phyloP scores from a whole-genome alignment of 352 stramenopile genomes.

The Globisporangium abappressorium region DNA sequence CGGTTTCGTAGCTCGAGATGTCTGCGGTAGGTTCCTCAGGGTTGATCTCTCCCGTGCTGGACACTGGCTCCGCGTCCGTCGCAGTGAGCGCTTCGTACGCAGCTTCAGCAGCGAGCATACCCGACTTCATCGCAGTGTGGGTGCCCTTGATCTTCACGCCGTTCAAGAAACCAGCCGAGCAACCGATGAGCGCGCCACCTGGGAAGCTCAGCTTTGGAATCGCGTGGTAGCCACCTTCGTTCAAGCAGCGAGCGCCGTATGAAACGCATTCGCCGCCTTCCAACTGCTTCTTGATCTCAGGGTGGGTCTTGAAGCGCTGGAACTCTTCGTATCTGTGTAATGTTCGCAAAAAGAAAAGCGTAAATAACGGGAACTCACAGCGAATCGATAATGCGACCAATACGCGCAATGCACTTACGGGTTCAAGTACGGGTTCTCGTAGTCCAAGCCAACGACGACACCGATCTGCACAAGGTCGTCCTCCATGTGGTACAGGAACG shows the following conservation, averaged over 20 bases:
- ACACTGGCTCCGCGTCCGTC: constrained; percentile 51
- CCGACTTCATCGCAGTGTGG: constrained; percentile 98
- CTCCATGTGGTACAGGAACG: constrained; percentile 99
- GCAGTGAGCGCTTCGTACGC: constrained; percentile 88
- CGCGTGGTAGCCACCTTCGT: constrained; percentile 95
- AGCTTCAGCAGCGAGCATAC: constrained; percentile 96
- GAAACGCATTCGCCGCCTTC: constrained; percentile 96
- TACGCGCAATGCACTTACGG: constrained; percentile 34
- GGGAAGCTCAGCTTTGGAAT: constrained; percentile 99
- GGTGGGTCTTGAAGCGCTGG: constrained; percentile 99
- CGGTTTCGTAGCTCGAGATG: constrained; percentile 84
- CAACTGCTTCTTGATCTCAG: constrained; percentile 90
- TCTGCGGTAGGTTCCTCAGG: constrained; percentile 52
- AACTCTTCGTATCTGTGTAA: constrained; percentile 94
- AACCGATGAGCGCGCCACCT: constrained; percentile 95
- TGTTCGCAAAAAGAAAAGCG: not conserved
- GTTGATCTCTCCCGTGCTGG: constrained; percentile 74
- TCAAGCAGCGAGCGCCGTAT: constrained; percentile 95
- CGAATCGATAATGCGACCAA: too few relatives aligned
- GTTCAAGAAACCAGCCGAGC: constrained; percentile 98
- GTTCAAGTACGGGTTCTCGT: constrained; percentile 99
- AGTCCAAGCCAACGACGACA: constrained; percentile 98
- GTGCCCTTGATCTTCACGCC: constrained; percentile 99
- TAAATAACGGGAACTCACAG: not conserved
- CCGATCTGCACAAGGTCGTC: constrained; percentile 95